phyloP scores from a whole-genome alignment of 352 stramenopile genomes.

The Globisporangium orthogonon region DNA sequence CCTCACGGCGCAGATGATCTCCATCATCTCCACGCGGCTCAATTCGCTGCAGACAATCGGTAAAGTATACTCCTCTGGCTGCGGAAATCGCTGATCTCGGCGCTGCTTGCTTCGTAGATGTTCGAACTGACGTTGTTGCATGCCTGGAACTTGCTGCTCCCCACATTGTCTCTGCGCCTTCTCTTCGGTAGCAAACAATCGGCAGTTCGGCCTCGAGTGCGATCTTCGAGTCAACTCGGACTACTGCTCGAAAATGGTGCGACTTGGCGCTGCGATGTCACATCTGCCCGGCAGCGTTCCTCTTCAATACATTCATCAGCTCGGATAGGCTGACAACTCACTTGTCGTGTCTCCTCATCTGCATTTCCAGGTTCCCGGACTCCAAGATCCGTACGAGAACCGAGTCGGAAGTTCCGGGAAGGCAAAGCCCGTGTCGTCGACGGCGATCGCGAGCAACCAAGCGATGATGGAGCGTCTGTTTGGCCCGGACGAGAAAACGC shows the following conservation, averaged over 20 bases:
- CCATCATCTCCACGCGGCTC: conserved; percentile 62
- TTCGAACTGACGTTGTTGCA: no score
- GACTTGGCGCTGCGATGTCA: not conserved
- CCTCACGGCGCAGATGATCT: conserved; percentile 77
- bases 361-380: conserved; percentile 17
- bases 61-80: no score
- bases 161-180: not conserved
- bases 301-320: no score
- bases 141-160: no score
- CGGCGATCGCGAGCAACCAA: conserved; percentile 50
- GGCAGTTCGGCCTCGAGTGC: conserved; percentile 67
- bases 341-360: no score
- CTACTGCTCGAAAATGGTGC: conserved; percentile 69
- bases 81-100: no score
- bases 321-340: no score
- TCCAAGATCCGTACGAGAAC: conserved; percentile 66
- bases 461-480: conserved; percentile 76
- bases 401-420: conserved; percentile 27
- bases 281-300: no score
- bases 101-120: no score
- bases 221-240: conserved; percentile 65
- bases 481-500: conserved; percentile 61
- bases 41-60: conserved; percentile 58
- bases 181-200: conserved; percentile 35
- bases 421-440: conserved; percentile 32